Evolutionary conservation across 148 eudicot species (phyloP).

Genomic region (Camellia sinensis): DNA sequence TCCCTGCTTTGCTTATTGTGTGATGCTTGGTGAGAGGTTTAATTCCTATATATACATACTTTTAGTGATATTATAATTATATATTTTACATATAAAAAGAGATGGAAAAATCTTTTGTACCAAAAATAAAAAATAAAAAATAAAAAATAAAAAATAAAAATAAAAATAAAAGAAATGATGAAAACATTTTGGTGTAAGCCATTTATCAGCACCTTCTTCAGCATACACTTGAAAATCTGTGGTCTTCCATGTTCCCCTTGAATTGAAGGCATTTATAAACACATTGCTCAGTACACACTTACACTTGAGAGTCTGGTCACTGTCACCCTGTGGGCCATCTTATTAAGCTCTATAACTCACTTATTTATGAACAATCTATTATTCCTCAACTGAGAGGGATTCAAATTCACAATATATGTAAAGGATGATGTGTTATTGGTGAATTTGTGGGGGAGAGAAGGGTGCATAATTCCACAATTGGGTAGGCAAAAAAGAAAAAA

Average conservation of each 20-base stretch:
- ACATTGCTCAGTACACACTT: too few species aligned
- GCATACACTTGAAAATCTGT: neutral
- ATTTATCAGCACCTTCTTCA: too few species aligned
- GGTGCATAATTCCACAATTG: neutral
- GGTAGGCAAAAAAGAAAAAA: too few species aligned
- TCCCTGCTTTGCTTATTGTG: too few species aligned
- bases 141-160: too few species aligned
- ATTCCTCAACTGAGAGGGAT: neutral
- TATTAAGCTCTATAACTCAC: neutral
- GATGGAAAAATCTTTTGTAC: neutral
- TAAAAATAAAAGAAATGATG: too few species aligned
- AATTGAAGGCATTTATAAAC: too few species aligned
- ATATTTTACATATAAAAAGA: neutral
- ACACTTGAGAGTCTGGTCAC: neutral
- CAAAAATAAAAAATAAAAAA: too few species aligned
- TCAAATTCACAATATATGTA: too few species aligned
- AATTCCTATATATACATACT: too few species aligned
- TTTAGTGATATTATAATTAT: neutral
- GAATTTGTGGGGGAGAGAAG: neutral
- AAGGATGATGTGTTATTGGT: neutral
- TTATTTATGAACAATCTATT: too few species aligned
- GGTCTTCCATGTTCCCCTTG: neutral
- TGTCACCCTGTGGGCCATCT: neutral
- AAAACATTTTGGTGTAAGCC: too few species aligned
- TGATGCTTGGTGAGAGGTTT: neutral